A percentile compares a stretch with the other conserved stretches of the same genome.
phyloP scores from a whole-genome alignment of 345 rosid genomes.

The Linum usitatissimum region DNA sequence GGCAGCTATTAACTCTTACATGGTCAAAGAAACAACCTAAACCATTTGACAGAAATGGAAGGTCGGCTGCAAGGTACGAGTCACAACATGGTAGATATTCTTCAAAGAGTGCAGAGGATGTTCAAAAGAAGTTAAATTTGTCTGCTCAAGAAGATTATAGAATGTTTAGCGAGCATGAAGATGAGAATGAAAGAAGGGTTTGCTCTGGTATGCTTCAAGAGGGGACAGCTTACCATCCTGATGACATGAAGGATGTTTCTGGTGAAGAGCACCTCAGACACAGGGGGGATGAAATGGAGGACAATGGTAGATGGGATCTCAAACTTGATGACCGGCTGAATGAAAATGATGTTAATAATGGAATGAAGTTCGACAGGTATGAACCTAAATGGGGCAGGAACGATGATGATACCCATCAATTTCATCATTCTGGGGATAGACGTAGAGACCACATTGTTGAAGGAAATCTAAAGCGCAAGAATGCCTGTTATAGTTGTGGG shows the following conservation, averaged over 20 bases:
- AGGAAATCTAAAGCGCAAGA: conserved; percentile 2
- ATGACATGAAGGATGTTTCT: conserved; percentile 3
- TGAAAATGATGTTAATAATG: conserved; percentile 16
- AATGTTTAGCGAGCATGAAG: conserved; percentile 10
- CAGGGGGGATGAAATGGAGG: conserved; percentile 16
- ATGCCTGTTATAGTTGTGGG: conserved; percentile 29
- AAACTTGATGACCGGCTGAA: conserved; percentile 15
- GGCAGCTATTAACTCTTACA: conserved; percentile 30
- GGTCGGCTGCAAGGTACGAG: conserved; percentile 15
- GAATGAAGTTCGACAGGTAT: conserved; percentile 23
- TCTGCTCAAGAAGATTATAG: conserved; percentile 12
- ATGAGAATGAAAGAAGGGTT: conserved; percentile 12
- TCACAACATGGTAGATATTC: conserved; percentile 11
- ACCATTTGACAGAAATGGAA: conserved; percentile 16
- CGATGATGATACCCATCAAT: conserved; percentile 11
- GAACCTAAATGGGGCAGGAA: conserved; percentile 10
- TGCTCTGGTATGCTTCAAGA: conserved; percentile 15
- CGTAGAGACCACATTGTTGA: conserved; percentile 8
- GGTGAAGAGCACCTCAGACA: conserved; percentile 17
- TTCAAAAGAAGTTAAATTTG: conserved; percentile 12
- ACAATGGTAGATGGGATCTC: conserved; percentile 32
- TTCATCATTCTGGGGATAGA: conserved; percentile 12
- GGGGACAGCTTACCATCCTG: conserved; percentile 8
- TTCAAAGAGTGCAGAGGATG: conserved; percentile 9
- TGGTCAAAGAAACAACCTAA: conserved; percentile 52